Base-by-base conservation (phyloP, 768 basidiomycete species). In the Ramaria sp. region DNA sequence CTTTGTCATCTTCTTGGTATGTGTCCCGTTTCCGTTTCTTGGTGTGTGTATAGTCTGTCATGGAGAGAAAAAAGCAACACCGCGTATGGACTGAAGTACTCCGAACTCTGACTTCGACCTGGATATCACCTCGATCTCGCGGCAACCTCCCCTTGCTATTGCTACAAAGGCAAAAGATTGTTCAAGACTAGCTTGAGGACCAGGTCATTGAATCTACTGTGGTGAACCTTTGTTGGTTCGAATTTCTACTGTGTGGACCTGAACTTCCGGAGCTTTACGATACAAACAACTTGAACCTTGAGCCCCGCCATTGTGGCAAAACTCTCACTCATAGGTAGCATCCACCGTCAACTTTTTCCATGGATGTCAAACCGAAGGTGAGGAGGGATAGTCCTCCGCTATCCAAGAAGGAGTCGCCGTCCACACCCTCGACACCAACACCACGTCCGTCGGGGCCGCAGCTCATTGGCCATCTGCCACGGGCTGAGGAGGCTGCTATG, bases 391-490 rank as follows among this genome's bases (percentile, higher is more conserved):
- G 53, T 45, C 53, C 53, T 36, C 42, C 53, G 20, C 27, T 22
- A n/a, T 34, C 34, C 18, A 37, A 34, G 27, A 45, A n/a, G 22
- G 53, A 55, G 7, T 47, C 53, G 27, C 16, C 38, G 10, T 52
- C 51, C 20, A 55, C 55, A 37, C 30, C 55, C 6, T 39, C 49
- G 22, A 50, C 55, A 28, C 49, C 55, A 28, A 49, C 48, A 12
- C 55, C 55, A 20, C 48, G 48, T 56, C 55, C 38, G n/a, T 32
- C 55, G 36, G 65, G 68, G 20, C 75, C 77, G 16, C 87, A 87
- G 70, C 78, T 96, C 64, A 88, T 97, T 59, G 78, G 78, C 6
- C 72, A 91, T 69, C 78, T 96, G 45, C 88, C 91, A 9, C 66
- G 77, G 44, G 92, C 91, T 28, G 81, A 85, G 62, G 72, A 79